Evolutionary conservation across 352 stramenopile species (phyloP).

Genomic region (Phytophthora podocarpi): DNA sequence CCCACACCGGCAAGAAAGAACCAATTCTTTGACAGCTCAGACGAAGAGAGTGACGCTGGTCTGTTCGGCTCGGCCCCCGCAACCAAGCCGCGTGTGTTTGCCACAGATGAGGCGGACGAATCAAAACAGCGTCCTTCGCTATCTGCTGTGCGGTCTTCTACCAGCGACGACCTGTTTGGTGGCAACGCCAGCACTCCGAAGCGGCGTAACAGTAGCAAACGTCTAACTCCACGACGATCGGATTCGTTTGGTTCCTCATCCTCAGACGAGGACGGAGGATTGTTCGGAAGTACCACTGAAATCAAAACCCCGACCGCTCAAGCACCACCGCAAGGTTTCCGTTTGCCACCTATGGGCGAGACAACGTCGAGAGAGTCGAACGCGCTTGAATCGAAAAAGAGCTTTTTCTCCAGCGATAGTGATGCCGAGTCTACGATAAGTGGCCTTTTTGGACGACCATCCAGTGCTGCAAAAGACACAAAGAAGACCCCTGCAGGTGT

Average conservation of each 20-base stretch:
- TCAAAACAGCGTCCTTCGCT: constrained; percentile 29
- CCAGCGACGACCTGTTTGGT: constrained; percentile 45
- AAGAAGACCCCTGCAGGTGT: constrained; percentile 19
- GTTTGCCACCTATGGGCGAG: constrained; percentile 30
- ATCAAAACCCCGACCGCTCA: constrained; percentile 9
- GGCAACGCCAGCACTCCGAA: constrained; percentile 18
- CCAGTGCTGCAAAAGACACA: constrained; percentile 23
- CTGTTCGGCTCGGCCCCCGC: constrained; percentile 50
- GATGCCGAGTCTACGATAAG: constrained; percentile 39
- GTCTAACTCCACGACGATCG: constrained; percentile 33
- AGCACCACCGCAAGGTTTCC: constrained; percentile 29
- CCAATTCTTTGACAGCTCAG: constrained; percentile 63
- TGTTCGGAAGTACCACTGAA: constrained; percentile 52
- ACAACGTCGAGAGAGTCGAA: constrained; percentile 18
- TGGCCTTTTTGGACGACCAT: constrained; percentile 41
- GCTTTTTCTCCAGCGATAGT: constrained; percentile 48
- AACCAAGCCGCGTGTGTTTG: constrained; percentile 27
- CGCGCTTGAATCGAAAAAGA: constrained; percentile 26
- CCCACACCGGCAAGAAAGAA: constrained; percentile 36
- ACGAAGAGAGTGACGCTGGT: constrained; percentile 64
- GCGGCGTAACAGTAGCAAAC: constrained; percentile 29
- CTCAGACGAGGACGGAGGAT: constrained; percentile 43
- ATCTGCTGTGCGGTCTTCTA: constrained; percentile 42
- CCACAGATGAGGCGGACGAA: constrained; percentile 26
- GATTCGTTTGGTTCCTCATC: constrained; percentile 54